phyloP scores from a whole-genome alignment of 2,329 filamentous ascomycete genomes.

The Fusarium sambucinum region DNA sequence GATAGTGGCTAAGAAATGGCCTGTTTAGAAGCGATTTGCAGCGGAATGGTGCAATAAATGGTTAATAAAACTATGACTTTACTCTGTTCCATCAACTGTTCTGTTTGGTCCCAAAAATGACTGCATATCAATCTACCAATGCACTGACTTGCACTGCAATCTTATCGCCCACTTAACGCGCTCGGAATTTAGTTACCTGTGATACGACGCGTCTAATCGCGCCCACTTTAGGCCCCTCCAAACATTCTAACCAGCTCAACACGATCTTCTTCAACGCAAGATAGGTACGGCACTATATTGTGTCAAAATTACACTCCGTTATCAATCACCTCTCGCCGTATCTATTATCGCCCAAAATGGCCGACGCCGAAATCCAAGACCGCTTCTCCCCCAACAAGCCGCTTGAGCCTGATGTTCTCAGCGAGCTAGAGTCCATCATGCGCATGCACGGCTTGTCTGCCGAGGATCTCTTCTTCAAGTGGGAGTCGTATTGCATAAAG shows the following conservation, averaged over 20 bases:
- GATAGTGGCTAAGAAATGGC: conserved; percentile 4
- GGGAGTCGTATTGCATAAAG: conserved; percentile 97
- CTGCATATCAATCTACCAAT: neutral
- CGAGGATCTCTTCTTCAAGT: conserved; percentile 97
- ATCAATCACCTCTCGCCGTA: neutral
- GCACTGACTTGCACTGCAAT: conserved; percentile 6
- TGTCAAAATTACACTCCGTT: neutral
- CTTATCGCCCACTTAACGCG: conserved; percentile 40
- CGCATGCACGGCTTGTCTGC: conserved; percentile 82
- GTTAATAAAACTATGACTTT: neutral
- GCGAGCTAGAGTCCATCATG: conserved; percentile 87
- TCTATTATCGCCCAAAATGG: conserved; percentile 50
- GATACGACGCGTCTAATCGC: conserved; percentile 39
- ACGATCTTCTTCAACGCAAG: conserved; percentile 12
- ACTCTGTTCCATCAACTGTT: neutral
- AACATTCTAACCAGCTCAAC: conserved; percentile 23
- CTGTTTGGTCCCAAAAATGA: neutral
- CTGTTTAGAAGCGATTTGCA: conserved; percentile 11
- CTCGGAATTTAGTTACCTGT: conserved; percentile 27
- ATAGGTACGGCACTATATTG: neutral
- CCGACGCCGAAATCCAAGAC: conserved; percentile 50
- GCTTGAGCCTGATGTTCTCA: conserved; percentile 81
- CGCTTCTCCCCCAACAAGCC: conserved; percentile 56
- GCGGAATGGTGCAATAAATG: neutral
- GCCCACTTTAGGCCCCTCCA: conserved; percentile 39